phyloP scores from a whole-genome alignment of 2,329 filamentous ascomycete species.

The Fusarium mexicanum region DNA sequence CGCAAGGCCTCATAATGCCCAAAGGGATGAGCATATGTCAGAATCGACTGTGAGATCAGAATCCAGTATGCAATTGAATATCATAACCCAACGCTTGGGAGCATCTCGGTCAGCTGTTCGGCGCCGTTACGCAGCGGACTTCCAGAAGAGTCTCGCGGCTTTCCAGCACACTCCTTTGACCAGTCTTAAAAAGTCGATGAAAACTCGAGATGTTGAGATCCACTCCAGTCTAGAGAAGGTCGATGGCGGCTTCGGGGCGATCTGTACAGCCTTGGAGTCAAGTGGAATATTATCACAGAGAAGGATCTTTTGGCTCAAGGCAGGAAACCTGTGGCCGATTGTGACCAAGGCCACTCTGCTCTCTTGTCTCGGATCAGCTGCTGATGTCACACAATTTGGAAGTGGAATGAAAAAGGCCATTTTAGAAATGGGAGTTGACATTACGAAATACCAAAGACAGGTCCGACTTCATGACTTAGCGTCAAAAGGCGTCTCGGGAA shows the following conservation, averaged over 20 bases:
- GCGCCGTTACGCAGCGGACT: constrained; percentile 30
- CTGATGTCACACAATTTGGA: constrained; percentile 26
- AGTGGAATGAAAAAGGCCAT: constrained; percentile 35
- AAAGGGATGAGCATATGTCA: neutral
- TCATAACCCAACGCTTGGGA: constrained; percentile 15
- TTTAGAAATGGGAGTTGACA: constrained; percentile 29
- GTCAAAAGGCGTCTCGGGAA: constrained; percentile 59
- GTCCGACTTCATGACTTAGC: constrained; percentile 62
- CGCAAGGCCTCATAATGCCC: neutral
- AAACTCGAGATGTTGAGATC: constrained; percentile 11
- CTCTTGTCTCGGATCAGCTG: constrained; percentile 21
- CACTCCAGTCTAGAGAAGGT: neutral
- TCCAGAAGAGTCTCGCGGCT: constrained; percentile 33
- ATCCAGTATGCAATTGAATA: constrained; percentile 5
- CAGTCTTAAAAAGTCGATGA: neutral
- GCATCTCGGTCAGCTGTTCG: constrained; percentile 32
- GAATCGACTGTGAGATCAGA: constrained; percentile 3
- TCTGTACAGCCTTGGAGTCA: constrained; percentile 20
- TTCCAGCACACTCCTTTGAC: constrained; percentile 20
- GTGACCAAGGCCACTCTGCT: constrained; percentile 35
- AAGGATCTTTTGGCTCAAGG: constrained; percentile 37
- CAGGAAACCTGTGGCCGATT: constrained; percentile 38
- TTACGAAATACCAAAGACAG: constrained; percentile 43
- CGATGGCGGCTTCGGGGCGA: constrained; percentile 7
- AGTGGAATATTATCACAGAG: constrained; percentile 8